Conservation (phyloP, 331 rosid genomes). For the Saraca asoca region DNA sequence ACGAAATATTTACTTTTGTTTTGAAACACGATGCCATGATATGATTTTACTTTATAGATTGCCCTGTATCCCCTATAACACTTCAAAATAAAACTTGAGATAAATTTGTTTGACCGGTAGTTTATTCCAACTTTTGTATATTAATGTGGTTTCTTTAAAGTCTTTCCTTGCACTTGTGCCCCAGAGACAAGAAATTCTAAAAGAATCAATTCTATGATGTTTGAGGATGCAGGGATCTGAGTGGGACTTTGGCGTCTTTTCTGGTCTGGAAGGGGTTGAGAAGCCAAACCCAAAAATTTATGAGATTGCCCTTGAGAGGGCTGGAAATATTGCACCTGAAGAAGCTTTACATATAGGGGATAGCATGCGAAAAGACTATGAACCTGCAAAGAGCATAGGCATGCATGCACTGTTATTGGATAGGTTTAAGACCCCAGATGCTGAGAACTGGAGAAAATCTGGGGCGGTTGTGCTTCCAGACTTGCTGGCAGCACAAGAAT, state of each 20-base stretch:
- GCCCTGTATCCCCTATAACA: constrained; percentile 2
- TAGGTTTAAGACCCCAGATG: constrained; percentile 87
- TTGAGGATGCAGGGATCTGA: constrained; percentile 72
- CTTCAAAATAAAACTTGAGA: neutral
- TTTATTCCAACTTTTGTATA: neutral
- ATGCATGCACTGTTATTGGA: constrained; percentile 84
- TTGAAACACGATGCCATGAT: constrained; percentile 18
- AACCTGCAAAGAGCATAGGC: constrained; percentile 87
- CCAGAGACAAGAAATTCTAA: constrained; percentile 19
- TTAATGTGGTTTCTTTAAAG: neutral
- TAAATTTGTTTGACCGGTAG: neutral
- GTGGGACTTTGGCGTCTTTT: constrained; percentile 98
- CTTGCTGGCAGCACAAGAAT: constrained; percentile 56
- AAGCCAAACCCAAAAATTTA: constrained; percentile 82
- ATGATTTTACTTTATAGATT: neutral
- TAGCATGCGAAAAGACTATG: constrained; percentile 84
- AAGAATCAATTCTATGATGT: constrained; percentile 1
- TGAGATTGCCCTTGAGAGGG: constrained; percentile 77
- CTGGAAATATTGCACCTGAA: constrained; percentile 70
- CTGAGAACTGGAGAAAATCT: constrained; percentile 74
- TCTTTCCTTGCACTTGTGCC: neutral
- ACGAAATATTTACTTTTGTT: constrained; percentile 9
- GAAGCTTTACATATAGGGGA: constrained; percentile 82
- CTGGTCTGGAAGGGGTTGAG: constrained; percentile 88
- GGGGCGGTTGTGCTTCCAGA: constrained; percentile 81